Conservation (phyloP, 1,284 basidiomycete species). For the Clitocybe nebularis region DNA sequence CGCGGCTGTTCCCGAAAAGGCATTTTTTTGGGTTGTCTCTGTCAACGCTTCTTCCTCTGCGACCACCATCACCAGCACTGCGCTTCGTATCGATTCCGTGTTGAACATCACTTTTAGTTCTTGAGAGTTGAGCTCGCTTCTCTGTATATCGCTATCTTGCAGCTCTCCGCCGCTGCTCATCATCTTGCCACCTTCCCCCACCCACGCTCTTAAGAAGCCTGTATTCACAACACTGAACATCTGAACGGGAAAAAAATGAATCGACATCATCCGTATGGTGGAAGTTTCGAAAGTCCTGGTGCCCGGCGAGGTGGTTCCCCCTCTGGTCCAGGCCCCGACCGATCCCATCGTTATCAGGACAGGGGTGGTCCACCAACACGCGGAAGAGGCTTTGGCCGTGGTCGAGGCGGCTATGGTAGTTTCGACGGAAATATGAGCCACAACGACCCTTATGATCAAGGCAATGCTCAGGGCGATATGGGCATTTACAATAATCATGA, state of each 20-base stretch:
- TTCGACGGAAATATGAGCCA: conserved; percentile 50
- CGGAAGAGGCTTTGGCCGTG: conserved; percentile 54
- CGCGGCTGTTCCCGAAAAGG: conserved; percentile 21
- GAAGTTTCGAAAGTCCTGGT: conserved; percentile 58
- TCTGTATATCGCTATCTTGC: conserved; percentile 12
- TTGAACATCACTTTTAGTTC: conserved; percentile 11
- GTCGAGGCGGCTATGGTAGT: conserved; percentile 51
- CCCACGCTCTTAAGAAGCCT: conserved; percentile 14
- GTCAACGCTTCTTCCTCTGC: conserved; percentile 15
- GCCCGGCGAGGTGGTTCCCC: conserved; percentile 58
- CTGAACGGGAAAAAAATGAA: conserved; percentile 51
- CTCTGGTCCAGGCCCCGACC: conserved; percentile 65
- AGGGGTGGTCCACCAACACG: conserved; percentile 53
- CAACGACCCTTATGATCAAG: conserved; percentile 59
- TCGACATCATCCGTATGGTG: conserved; percentile 81
- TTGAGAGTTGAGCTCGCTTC: conserved; percentile 18
- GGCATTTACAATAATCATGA: conserved; percentile 65
- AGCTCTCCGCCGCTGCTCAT: conserved; percentile 13
- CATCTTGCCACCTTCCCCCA: conserved; percentile 26
- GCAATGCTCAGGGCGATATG: conserved; percentile 52
- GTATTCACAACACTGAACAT: conserved; percentile 10
- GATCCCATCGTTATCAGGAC: conserved; percentile 61
- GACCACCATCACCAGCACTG: conserved; percentile 24
- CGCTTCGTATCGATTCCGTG: conserved; percentile 7
- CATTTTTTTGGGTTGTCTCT: conserved; percentile 18